These are phyloP conservation scores for Ramaria sp. DNA, from an alignment of 768 basidiomycete species.

Conservation along the genomic window DNA sequence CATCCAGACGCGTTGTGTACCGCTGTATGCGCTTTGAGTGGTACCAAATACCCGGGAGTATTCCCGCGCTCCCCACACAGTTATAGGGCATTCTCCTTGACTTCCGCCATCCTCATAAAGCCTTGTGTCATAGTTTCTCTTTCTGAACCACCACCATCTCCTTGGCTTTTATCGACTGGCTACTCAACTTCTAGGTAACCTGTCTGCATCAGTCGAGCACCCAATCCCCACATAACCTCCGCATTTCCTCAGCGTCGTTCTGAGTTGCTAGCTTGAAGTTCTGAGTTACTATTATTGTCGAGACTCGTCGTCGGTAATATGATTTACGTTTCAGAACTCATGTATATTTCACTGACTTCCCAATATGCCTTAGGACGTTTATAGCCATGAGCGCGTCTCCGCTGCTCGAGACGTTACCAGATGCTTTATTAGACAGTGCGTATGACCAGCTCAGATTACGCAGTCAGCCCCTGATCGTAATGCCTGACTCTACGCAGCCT, in stretches of 20 bases:
- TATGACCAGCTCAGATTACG: not conserved
- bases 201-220: not conserved
- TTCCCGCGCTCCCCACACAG: not conserved
- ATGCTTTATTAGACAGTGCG: slow-evolving; percentile 7
- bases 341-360: too few species aligned
- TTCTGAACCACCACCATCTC: not conserved
- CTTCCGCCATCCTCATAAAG: not conserved
- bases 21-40: not conserved
- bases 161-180: not conserved
- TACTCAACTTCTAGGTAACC: too few species aligned
- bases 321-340: not conserved
- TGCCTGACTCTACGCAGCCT: not conserved
- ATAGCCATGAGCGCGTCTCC: not conserved
- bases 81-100: not conserved
- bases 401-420: slow-evolving; percentile 6
- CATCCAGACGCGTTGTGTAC: not conserved
- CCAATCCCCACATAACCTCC: not conserved
- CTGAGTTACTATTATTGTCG: not conserved
- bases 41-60: not conserved
- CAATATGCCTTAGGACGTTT: not conserved
- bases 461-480: not conserved
- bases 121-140: not conserved
- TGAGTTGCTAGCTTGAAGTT: too few species aligned
- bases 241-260: not conserved
- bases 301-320: not conserved